phyloP scores from a whole-genome alignment of 1,139 yeast species.

The Cylindricascospora bacillispora region DNA sequence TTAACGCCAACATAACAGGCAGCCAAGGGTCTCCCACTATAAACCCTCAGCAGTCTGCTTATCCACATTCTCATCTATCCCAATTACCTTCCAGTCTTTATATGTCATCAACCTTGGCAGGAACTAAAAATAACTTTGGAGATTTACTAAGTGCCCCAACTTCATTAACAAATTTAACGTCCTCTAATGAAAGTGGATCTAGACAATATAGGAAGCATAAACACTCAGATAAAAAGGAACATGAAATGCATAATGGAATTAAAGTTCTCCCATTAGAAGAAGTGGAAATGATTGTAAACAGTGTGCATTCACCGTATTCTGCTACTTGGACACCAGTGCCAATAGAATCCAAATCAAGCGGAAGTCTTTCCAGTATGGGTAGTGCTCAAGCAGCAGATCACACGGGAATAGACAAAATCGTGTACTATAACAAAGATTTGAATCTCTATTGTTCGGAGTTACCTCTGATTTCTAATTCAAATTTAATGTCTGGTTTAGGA shows the following conservation, averaged over 20 bases:
- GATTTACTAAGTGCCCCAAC: not conserved
- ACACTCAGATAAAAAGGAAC: not conserved
- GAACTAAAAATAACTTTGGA: not conserved
- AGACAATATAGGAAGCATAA: not conserved
- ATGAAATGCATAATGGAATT: constrained; percentile 4
- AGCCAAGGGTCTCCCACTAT: not conserved
- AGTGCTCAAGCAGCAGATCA: constrained; percentile 16
- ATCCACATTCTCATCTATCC: not conserved
- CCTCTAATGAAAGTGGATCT: not conserved
- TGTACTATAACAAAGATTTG: constrained; percentile 47
- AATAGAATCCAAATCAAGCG: constrained; percentile 27
- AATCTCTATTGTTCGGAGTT: constrained; percentile 44
- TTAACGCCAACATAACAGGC: not conserved
- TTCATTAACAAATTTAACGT: not conserved
- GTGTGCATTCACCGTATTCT: constrained; percentile 15
- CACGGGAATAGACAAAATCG: constrained; percentile 34
- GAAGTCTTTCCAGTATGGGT: no score
- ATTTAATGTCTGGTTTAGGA: constrained; percentile 16
- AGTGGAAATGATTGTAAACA: constrained; percentile 27
- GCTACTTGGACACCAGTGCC: constrained; percentile 44
- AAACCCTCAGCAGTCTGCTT: not conserved
- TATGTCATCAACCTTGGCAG: not conserved
- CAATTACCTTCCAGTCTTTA: not conserved
- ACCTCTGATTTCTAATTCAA: constrained; percentile 35
- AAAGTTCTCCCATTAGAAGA: constrained; percentile 26